Base-by-base conservation (phyloP, 805 yeast genomes). In the Myxozyma sirexii region DNA sequence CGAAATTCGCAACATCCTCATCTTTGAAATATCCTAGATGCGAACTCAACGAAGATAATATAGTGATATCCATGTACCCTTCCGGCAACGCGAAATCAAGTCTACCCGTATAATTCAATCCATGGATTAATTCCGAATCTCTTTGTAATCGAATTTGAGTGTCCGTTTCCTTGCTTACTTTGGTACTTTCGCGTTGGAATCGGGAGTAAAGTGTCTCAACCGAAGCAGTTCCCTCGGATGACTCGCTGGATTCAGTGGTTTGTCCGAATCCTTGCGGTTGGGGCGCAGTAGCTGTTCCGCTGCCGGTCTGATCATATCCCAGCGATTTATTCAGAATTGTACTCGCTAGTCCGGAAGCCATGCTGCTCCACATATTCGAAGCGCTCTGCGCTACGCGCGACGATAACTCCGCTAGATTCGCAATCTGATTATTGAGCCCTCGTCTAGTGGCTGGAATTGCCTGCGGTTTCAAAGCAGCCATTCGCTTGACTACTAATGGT, bases 21-120 rank as follows among this genome's bases (percentile, higher is more conserved):
- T 90, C 96, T 70, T 90, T 96, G 71, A 93, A 86, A 72, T 93
- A 93, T 48, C 90, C 84, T 13, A 89, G 84, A 72, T 93, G 99
- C 0, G 96, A 94, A 1, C 90, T 82, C 10, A 93, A 78, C 0
- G 96, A 94, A 2, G 90, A 82, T 10, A 93, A 78, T 37, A 90
- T 72, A 29, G 96, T 88, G 21, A 91, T 80, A 67, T 91, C 97
- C 68, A 91, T 81, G 23, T 86, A 79, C 8, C 93, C 89, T 70
- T 86, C 87, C 2, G 90, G 90, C 24, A 93, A 75, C 2, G 86
- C 79, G 71, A 88, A 90, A 72, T 93, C 99, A 0, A 93, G 77
- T 54, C 97, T 78, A 0, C 96, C 97, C 21, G 82, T 81, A 45
- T 82, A 79, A 67, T 93, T 93, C 59, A 87, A 75, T 2, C 71